Evolutionary conservation across 345 rosid genomes (phyloP).

Genomic region (Brassica carinata): DNA sequence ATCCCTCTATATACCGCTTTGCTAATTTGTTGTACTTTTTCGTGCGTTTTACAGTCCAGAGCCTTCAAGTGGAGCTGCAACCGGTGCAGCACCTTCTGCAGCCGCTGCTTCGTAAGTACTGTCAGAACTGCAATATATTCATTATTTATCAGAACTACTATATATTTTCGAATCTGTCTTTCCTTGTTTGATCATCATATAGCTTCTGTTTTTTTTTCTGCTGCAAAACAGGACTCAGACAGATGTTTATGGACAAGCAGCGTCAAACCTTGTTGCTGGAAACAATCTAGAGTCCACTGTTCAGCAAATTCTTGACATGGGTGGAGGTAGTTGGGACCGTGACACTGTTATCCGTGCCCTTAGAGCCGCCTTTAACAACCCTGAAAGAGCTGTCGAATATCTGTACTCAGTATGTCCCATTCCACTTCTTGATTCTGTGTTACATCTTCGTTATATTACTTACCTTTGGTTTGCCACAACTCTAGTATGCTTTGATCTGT

Average conservation of each 20-base stretch:
- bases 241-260: constrained; percentile 83
- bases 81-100: constrained; percentile 41
- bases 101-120: constrained; percentile 45
- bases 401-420: constrained; percentile 70
- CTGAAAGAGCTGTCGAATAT: constrained; percentile 98
- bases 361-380: constrained; percentile 92
- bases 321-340: constrained; percentile 96
- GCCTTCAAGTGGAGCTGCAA: constrained; percentile 30
- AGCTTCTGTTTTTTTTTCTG: neutral
- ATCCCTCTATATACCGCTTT: neutral
- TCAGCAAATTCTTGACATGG: constrained; percentile 96
- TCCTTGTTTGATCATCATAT: neutral
- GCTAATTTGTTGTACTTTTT: constrained; percentile 13
- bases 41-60: constrained; percentile 35
- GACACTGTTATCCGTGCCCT: constrained; percentile 87
- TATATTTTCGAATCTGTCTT: neutral
- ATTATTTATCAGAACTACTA: constrained; percentile 25
- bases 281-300: constrained; percentile 71
- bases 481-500: neutral
- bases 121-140: constrained; percentile 18
- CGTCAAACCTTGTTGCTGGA: constrained; percentile 96
- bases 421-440: neutral
- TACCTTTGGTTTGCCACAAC: neutral
- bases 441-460: neutral
- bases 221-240: constrained; percentile 53